A percentile compares a stretch with the other conserved stretches of the same genome.
These are phyloP conservation scores for Emergomyces orientalis DNA, from an alignment of 2,329 filamentous ascomycete genomes.

Conservation along the genomic window DNA sequence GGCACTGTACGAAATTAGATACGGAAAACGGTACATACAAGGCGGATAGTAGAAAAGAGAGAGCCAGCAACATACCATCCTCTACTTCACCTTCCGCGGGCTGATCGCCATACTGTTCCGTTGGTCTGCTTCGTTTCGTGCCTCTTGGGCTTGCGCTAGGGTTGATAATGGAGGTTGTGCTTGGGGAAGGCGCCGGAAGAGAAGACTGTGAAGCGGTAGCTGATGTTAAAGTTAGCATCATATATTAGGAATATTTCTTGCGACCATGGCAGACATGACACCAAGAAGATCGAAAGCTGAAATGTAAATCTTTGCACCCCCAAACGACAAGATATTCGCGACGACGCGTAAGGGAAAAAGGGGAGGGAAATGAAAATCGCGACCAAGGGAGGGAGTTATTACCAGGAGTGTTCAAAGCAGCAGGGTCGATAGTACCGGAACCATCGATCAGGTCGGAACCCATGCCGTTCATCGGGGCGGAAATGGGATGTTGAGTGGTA, in stretches of 20 bases:
- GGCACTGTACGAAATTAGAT: slow-evolving; percentile 8
- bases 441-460: slow-evolving; percentile 51
- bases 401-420: slow-evolving; percentile 73
- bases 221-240: background rate
- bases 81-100: slow-evolving; percentile 53
- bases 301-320: background rate
- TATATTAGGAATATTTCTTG: background rate
- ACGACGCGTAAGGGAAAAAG: background rate
- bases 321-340: background rate
- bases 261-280: background rate
- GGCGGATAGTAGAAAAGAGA: slow-evolving; percentile 23
- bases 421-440: slow-evolving; percentile 84
- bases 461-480: slow-evolving; percentile 57
- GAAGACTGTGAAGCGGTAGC: slow-evolving; percentile 19
- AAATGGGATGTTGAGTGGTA: slow-evolving; percentile 38
- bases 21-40: slow-evolving; percentile 31
- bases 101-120: slow-evolving; percentile 54
- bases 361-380: slow-evolving; percentile 4
- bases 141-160: slow-evolving; percentile 54
- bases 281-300: background rate
- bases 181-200: slow-evolving; percentile 27
- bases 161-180: slow-evolving; percentile 35
- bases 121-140: slow-evolving; percentile 70
- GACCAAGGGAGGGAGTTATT: slow-evolving; percentile 23
- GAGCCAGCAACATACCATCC: slow-evolving; percentile 52